Percentiles rank a stretch among this genome's conserved stretches.
Conservation (phyloP, 2,329 filamentous ascomycete species). For the Ceratocystis cacaofunesta region DNA sequence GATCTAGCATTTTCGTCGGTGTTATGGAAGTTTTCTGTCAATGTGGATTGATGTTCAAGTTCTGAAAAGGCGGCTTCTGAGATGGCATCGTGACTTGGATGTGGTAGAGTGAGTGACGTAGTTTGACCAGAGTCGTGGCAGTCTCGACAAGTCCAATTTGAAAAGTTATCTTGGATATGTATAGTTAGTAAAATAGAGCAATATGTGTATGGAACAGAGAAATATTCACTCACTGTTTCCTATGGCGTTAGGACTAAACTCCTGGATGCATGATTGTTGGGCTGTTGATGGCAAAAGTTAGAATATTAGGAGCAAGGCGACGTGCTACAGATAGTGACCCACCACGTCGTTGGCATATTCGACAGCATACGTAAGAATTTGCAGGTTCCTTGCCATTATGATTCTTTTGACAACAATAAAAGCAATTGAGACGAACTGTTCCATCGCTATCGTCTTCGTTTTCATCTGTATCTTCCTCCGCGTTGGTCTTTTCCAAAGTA, state of each 20-base stretch:
- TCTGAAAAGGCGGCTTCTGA: not conserved
- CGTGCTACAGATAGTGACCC: slow-evolving; percentile 25
- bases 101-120: not conserved
- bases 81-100: not conserved
- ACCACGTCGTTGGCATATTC: slow-evolving; percentile 70
- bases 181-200: not conserved
- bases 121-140: not conserved
- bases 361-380: slow-evolving; percentile 63
- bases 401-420: slow-evolving; percentile 77
- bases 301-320: slow-evolving; percentile 20
- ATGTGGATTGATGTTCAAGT: not conserved
- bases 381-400: slow-evolving; percentile 69
- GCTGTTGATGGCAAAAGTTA: slow-evolving; percentile 36
- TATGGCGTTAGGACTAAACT: slow-evolving; percentile 28
- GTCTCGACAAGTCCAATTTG: slow-evolving; percentile 35
- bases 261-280: slow-evolving; percentile 77
- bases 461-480: slow-evolving; percentile 40
- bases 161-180: slow-evolving; percentile 25
- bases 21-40: not conserved
- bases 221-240: slow-evolving; percentile 34
- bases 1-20: slow-evolving; percentile 5
- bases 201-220: not conserved
- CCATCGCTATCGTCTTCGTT: slow-evolving; percentile 45
- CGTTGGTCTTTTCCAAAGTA: slow-evolving; percentile 43
- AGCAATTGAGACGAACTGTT: slow-evolving; percentile 33